Percentiles rank a stretch among this genome's conserved stretches.
Conservation (phyloP, 768 basidiomycete species). For the Mrakia hoshinonis region DNA sequence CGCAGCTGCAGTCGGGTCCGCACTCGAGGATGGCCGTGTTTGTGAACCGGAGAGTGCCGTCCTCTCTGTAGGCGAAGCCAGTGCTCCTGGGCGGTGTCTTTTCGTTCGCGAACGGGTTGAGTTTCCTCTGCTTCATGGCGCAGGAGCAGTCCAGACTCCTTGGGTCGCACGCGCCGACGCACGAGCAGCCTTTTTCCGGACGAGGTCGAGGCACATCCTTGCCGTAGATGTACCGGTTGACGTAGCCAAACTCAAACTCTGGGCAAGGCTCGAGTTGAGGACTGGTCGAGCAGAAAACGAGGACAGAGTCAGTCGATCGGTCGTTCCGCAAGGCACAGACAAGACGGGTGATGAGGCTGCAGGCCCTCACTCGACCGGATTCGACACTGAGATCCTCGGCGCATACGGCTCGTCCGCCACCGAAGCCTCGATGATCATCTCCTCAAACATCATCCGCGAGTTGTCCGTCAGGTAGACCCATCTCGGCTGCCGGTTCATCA, state of each 20-base stretch:
- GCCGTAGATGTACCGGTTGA: neutral
- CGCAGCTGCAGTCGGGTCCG: neutral
- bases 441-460: too few relatives aligned
- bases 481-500: too few relatives aligned
- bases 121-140: neutral
- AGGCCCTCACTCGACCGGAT: too few relatives aligned
- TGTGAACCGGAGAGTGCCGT: neutral
- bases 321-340: too few relatives aligned
- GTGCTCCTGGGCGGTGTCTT: too few relatives aligned
- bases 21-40: neutral
- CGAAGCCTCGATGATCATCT: too few relatives aligned
- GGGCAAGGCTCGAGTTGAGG: neutral
- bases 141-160: neutral
- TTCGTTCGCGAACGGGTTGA: too few relatives aligned
- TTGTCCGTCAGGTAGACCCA: too few relatives aligned
- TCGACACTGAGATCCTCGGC: too few relatives aligned
- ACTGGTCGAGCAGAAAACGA: neutral
- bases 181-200: neutral
- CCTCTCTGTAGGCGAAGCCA: neutral
- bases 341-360: too few relatives aligned
- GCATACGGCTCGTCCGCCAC: too few relatives aligned
- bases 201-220: neutral
- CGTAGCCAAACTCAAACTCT: constrained; percentile 2
- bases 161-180: neutral
- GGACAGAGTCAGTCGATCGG: too few relatives aligned